phyloP scores from a whole-genome alignment of 2,329 filamentous ascomycete species.

The Pseudocercospora ulei region DNA sequence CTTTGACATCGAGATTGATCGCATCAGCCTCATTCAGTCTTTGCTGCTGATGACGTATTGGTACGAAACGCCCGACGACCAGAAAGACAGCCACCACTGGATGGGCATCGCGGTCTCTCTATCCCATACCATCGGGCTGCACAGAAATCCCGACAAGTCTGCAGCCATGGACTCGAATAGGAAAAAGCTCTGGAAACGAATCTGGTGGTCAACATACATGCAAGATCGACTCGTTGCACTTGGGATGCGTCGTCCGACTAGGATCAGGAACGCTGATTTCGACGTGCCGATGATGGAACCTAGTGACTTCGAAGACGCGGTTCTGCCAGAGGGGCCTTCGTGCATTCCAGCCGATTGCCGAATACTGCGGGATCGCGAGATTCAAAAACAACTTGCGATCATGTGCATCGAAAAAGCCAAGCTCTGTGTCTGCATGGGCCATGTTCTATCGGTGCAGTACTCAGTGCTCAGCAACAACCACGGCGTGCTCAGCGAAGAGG shows the following conservation, averaged over 20 bases:
- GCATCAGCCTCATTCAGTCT: slow-evolving; percentile 77
- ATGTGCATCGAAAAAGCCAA: slow-evolving; percentile 91
- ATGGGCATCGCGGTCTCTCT: slow-evolving; percentile 92
- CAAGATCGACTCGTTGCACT: slow-evolving; percentile 84
- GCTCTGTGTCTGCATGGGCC: slow-evolving; percentile 78
- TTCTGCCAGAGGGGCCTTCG: slow-evolving; percentile 53
- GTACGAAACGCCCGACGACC: slow-evolving; percentile 93
- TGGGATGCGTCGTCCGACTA: slow-evolving; percentile 83
- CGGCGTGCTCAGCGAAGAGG: slow-evolving; percentile 59
- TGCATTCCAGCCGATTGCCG: slow-evolving; percentile 62
- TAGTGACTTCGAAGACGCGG: slow-evolving; percentile 70
- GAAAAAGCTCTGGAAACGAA: slow-evolving; percentile 81
- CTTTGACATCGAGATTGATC: slow-evolving; percentile 87
- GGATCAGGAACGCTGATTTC: slow-evolving; percentile 87
- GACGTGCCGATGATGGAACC: slow-evolving; percentile 83
- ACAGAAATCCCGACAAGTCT: slow-evolving; percentile 72
- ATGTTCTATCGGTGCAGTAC: slow-evolving; percentile 83
- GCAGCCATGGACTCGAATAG: slow-evolving; percentile 58
- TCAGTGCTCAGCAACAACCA: slow-evolving; percentile 80
- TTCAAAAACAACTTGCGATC: slow-evolving; percentile 68
- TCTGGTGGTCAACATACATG: slow-evolving; percentile 98
- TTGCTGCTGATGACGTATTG: slow-evolving; percentile 91
- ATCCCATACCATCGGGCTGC: slow-evolving; percentile 84
- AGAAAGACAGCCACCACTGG: slow-evolving; percentile 98
- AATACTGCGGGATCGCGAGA: slow-evolving; percentile 57